Conservation (phyloP, 2,329 filamentous ascomycete genomes). For the Didymella glomerata region DNA sequence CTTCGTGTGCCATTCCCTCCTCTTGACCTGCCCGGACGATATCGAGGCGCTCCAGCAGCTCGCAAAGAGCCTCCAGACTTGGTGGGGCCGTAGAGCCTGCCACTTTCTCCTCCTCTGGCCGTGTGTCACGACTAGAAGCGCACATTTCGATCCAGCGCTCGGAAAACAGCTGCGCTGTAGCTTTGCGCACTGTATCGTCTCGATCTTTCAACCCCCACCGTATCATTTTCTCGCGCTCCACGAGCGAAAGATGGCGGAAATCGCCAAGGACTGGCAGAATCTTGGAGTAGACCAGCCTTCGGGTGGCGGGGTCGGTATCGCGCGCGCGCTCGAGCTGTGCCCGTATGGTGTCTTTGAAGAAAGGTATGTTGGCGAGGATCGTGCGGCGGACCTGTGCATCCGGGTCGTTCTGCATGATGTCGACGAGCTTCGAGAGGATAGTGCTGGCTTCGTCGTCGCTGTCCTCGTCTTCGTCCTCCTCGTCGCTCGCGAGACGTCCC, state of each 20-base stretch:
- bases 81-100: constrained; percentile 53
- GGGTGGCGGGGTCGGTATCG: constrained; percentile 84
- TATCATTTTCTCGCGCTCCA: constrained; percentile 93
- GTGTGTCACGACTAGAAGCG: constrained; percentile 70
- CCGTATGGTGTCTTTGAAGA: constrained; percentile 81
- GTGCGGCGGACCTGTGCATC: constrained; percentile 92
- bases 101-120: constrained; percentile 63
- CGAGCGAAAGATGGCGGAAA: constrained; percentile 90
- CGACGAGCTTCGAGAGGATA: constrained; percentile 81
- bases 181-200: constrained; percentile 93
- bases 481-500: constrained; percentile 79
- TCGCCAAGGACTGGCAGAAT: constrained; percentile 89
- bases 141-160: constrained; percentile 99
- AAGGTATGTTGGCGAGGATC: constrained; percentile 87
- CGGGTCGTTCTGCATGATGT: constrained; percentile 91
- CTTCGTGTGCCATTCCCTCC: constrained; percentile 88
- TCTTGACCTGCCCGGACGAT: constrained; percentile 89
- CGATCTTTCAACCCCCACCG: constrained; percentile 94
- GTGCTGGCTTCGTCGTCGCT: constrained; percentile 73
- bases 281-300: constrained; percentile 85
- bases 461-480: constrained; percentile 67
- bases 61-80: constrained; percentile 82
- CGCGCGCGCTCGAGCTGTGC: constrained; percentile 89
- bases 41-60: constrained; percentile 92
- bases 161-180: constrained; percentile 86